Evolutionary conservation across 2,329 filamentous ascomycete species (phyloP).

Genomic region (Aspergillus glaucus): DNA sequence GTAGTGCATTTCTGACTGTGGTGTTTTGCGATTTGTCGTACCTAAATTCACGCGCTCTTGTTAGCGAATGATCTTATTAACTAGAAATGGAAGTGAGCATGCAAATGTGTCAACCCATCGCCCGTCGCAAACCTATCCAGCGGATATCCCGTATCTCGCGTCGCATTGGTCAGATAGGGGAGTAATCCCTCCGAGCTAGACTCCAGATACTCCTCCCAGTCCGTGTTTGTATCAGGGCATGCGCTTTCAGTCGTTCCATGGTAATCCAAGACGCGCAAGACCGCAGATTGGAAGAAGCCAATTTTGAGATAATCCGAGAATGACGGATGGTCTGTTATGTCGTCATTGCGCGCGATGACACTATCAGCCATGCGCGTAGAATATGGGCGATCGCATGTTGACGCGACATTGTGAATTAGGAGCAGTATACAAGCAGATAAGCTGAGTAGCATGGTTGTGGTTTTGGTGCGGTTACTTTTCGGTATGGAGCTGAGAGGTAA

Average conservation of each 20-base stretch:
- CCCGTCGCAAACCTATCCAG: constrained; percentile 17
- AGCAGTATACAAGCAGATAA: too few species aligned
- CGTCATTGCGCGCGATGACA: constrained; percentile 19
- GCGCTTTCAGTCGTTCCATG: constrained; percentile 2
- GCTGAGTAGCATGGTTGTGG: too few species aligned
- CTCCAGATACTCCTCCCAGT: constrained; percentile 16
- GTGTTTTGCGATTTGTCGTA: constrained; percentile 8
- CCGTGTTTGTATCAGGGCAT: constrained; percentile 2
- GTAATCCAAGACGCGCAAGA: constrained; percentile 13
- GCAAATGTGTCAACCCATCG: constrained; percentile 13
- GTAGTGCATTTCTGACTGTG: constrained; percentile 8
- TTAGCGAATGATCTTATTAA: not conserved
- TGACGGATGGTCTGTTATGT: constrained; percentile 6
- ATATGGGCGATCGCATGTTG: constrained; percentile 10
- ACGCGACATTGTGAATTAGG: not conserved
- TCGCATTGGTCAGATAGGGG: constrained; percentile 12
- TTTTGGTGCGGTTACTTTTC: too few species aligned
- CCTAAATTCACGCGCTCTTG: not conserved
- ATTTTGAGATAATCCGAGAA: constrained; percentile 16
- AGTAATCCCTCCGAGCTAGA: constrained; percentile 14
- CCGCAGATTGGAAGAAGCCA: constrained; percentile 18
- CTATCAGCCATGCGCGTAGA: constrained; percentile 24
- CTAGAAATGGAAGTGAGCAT: not conserved
- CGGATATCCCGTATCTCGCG: constrained; percentile 12
- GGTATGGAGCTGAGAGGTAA: too few species aligned